phyloP scores from a whole-genome alignment of 2,329 filamentous ascomycete genomes.

The Neonectria coccinea region DNA sequence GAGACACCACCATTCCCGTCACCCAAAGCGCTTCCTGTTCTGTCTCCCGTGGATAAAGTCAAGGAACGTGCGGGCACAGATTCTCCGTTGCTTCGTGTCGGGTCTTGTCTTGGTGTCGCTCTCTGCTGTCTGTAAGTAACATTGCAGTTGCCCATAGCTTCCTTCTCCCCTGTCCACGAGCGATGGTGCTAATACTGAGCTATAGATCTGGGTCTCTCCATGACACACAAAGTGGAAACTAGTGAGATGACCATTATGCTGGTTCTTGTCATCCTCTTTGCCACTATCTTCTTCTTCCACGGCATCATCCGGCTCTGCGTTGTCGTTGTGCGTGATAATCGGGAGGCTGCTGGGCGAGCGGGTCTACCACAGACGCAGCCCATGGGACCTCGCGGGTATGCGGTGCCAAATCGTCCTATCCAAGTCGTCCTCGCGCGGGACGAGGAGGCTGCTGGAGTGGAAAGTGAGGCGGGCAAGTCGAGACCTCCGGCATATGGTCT shows the following conservation, averaged over 20 bases:
- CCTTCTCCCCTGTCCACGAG: background rate
- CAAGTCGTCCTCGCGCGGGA: conserved; percentile 80
- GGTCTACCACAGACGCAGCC: conserved; percentile 58
- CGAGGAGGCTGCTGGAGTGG: conserved; percentile 73
- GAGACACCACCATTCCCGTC: conserved; percentile 28
- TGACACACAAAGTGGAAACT: conserved; percentile 72
- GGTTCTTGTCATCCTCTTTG: conserved; percentile 79
- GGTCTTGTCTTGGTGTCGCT: conserved; percentile 70
- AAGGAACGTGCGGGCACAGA: conserved; percentile 63
- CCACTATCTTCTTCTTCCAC: conserved; percentile 85
- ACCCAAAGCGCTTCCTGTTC: conserved; percentile 61
- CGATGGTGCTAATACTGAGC: conserved; percentile 13
- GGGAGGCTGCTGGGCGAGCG: conserved; percentile 38
- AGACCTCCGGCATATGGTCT: conserved; percentile 87
- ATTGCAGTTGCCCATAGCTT: background rate
- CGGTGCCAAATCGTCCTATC: conserved; percentile 78
- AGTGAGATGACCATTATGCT: conserved; percentile 84
- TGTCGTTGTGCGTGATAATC: conserved; percentile 65
- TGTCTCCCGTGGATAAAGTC: conserved; percentile 69
- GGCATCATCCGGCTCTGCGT: conserved; percentile 80
- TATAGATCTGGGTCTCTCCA: conserved; percentile 80
- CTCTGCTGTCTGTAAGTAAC: conserved; percentile 73
- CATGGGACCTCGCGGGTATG: conserved; percentile 71
- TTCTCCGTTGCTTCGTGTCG: conserved; percentile 73
- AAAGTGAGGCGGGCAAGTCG: conserved; percentile 66